Conservation (phyloP, 2,329 filamentous ascomycete species). For the Penicillium capsulatum region DNA sequence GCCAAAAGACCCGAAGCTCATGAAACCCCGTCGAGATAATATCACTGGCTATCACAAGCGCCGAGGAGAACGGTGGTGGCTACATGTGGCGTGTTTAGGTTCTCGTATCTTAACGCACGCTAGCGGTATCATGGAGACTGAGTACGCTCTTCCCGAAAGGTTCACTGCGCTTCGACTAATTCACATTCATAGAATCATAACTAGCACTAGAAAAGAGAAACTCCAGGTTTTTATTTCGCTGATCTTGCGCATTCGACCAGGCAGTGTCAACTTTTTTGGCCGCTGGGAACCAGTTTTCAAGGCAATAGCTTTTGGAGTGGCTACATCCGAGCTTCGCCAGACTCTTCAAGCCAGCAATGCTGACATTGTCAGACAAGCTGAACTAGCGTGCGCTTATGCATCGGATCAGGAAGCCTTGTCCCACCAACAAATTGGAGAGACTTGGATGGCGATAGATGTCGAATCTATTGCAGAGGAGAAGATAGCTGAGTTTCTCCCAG, state of each 20-base stretch:
- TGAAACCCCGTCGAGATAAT: slow-evolving; percentile 11
- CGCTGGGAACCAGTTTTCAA: slow-evolving; percentile 7
- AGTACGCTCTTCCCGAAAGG: slow-evolving; percentile 8
- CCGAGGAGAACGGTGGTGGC: slow-evolving; percentile 9
- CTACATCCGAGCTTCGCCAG: slow-evolving; percentile 8
- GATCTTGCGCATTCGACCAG: slow-evolving; percentile 8
- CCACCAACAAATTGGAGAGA: slow-evolving; percentile 8
- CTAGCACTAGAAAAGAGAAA: slow-evolving; percentile 6
- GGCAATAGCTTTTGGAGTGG: slow-evolving; percentile 7
- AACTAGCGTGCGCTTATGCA: slow-evolving; percentile 8
- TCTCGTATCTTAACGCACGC: slow-evolving; percentile 6
- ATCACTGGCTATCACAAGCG: slow-evolving; percentile 11
- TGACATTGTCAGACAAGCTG: slow-evolving; percentile 8
- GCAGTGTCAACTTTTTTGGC: slow-evolving; percentile 7
- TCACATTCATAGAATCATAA: slow-evolving; percentile 11
- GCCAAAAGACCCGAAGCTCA: slow-evolving; percentile 6
- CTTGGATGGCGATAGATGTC: slow-evolving; percentile 9
- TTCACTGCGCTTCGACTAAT: slow-evolving; percentile 7
- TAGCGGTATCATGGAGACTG: slow-evolving; percentile 6
- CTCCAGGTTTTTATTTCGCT: slow-evolving; percentile 8
- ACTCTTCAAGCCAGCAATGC: slow-evolving; percentile 8
- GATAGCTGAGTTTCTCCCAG: slow-evolving; percentile 8
- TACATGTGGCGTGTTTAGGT: slow-evolving; percentile 9
- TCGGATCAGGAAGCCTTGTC: slow-evolving; percentile 9
- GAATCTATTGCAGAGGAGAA: slow-evolving; percentile 9